A percentile compares a stretch with the other conserved stretches of the same genome.
Conservation (phyloP, 2,329 filamentous ascomycete species). For the Pseudogymnoascus sp. region DNA sequence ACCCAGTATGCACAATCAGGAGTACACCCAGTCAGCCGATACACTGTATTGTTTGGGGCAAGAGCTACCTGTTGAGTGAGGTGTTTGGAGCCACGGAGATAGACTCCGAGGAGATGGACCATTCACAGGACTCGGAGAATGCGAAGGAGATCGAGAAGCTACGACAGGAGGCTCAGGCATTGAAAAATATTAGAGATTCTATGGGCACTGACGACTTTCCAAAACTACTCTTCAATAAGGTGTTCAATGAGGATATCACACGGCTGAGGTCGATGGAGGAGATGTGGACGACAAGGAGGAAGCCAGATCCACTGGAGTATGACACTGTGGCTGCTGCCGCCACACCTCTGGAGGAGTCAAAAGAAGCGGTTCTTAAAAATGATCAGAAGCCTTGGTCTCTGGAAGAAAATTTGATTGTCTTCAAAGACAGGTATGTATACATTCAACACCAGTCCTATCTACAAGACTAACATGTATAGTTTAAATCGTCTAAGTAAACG, state of each 20-base stretch:
- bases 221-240: constrained; percentile 81
- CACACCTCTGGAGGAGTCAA: constrained; percentile 24
- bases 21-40: constrained; percentile 95
- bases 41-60: constrained; percentile 98
- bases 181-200: constrained; percentile 75
- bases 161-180: constrained; percentile 71
- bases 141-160: constrained; percentile 81
- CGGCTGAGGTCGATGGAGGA: constrained; percentile 81
- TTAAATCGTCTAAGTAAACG: constrained; percentile 70
- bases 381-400: constrained; percentile 77
- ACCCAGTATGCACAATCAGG: constrained; percentile 93
- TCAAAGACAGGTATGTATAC: constrained; percentile 60
- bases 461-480: constrained; percentile 35
- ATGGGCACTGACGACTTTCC: constrained; percentile 75
- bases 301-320: constrained; percentile 69
- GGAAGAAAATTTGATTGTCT: constrained; percentile 77
- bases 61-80: constrained; percentile 89
- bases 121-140: constrained; percentile 75
- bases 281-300: constrained; percentile 84
- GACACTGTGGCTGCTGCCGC: constrained; percentile 45
- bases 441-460: background rate
- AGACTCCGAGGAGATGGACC: constrained; percentile 70
- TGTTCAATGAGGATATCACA: constrained; percentile 79
- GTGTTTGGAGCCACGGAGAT: constrained; percentile 91
- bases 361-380: constrained; percentile 51